Base-by-base conservation (phyloP, 768 basidiomycete species). In the Cystobasidium onofrii region DNA sequence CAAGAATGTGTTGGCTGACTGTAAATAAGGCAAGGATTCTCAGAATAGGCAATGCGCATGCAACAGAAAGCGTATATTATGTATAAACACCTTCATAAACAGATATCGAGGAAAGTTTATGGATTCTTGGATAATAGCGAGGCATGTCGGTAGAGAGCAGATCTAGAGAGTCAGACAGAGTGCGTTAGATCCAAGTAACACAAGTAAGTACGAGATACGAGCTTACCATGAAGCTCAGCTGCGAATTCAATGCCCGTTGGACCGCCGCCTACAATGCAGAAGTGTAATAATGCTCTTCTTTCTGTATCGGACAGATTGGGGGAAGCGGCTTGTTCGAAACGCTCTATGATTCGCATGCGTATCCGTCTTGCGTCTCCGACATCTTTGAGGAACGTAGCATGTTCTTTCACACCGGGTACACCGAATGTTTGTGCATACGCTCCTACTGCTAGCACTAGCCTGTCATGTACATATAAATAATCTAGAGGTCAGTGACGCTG, bases 321-420 rank as follows among this genome's bases (percentile, higher is more conserved):
- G 76, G 91, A 88, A 76, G 87, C 88, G 1, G 92, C 92, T 78
- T 91, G 89, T 78, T 93, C 91, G 73, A 94, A 91, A 79, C 88
- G 88, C 87, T 75, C 75, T 60, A 77, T 67, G 29, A 77, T 79
- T 0, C 76, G 60, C 0, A 57, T 10, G 1, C 77, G 71, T 33
- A 77, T 80, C 23, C 63, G 67, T 9, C 75, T 62, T 1, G 77
- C 73, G 43, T 77, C 78, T 64, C 85, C 84, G 65, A 91, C 86
- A 74, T 91, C 87, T 80, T 92, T 92, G 23, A 92, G 81, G 80
- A 94, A 92, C 78, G 89, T 86, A 0, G 88, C 89, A 76, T 90
- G 84, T 76, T 91, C 87, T 80, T 92, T 90, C 52, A 90, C 90
- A 4, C 82, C 81, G 1, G 78, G 77, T 6, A 79, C 81, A 13